phyloP scores from a whole-genome alignment of 176 grass and related monocot species.

The Phoenix roebelenii region DNA sequence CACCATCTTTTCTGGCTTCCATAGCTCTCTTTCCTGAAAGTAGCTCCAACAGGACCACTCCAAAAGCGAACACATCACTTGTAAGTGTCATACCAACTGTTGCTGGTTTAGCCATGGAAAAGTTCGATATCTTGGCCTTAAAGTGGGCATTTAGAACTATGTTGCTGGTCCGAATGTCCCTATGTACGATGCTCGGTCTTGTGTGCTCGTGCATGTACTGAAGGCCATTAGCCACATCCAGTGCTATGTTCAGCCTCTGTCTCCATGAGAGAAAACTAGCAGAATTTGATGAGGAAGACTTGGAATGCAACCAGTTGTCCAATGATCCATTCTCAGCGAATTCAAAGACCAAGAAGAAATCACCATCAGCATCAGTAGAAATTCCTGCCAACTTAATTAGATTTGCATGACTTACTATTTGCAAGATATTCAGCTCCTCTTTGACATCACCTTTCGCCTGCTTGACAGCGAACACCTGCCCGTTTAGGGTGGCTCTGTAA shows the following conservation, averaged over 20 bases:
- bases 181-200: constrained; percentile 58
- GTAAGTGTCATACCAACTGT: constrained; percentile 16
- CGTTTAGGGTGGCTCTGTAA: constrained; percentile 38
- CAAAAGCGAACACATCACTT: constrained; percentile 48
- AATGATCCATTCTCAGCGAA: constrained; percentile 56
- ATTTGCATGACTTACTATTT: constrained; percentile 55
- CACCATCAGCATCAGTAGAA: constrained; percentile 27
- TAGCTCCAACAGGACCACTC: constrained; percentile 37
- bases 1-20: constrained; percentile 27
- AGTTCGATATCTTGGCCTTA: constrained; percentile 50
- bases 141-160: constrained; percentile 47
- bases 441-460: constrained; percentile 34
- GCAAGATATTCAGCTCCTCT: constrained; percentile 45
- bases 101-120: constrained; percentile 31
- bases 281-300: constrained; percentile 15
- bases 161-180: constrained; percentile 45
- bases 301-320: constrained; percentile 49
- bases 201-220: constrained; percentile 86
- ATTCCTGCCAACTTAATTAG: constrained; percentile 44
- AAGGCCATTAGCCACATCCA: constrained; percentile 51
- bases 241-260: constrained; percentile 41
- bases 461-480: constrained; percentile 50
- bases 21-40: constrained; percentile 39
- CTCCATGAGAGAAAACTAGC: constrained; percentile 32
- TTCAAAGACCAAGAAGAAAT: constrained; percentile 55